Evolutionary conservation across 2,329 filamentous ascomycete species (phyloP).

Genomic region (Iodosphaeria phyllophila): DNA sequence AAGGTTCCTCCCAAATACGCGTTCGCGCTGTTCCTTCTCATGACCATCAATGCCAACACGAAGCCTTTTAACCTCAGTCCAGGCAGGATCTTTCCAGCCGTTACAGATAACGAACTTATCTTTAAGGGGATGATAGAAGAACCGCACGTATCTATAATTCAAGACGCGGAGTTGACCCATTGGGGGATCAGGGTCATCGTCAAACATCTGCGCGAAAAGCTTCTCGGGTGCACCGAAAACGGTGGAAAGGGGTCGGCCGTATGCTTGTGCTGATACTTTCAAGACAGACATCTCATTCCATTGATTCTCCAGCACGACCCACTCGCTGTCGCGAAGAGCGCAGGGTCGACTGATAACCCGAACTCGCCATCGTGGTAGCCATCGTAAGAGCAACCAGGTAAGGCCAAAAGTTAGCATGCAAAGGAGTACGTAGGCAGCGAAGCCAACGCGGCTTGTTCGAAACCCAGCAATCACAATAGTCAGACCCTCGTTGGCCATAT

Average conservation of each 20-base stretch:
- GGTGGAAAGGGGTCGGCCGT: conserved; percentile 36
- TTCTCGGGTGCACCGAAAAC: conserved; percentile 53
- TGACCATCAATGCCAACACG: conserved; percentile 72
- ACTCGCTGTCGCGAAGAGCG: conserved; percentile 57
- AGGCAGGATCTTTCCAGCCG: conserved; percentile 86
- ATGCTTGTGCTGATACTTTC: conserved; percentile 34
- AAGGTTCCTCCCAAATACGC: conserved; percentile 75
- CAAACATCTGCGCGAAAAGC: conserved; percentile 29
- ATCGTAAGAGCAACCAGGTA: conserved; percentile 70
- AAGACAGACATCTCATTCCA: conserved; percentile 86
- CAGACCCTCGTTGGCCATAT: conserved; percentile 83
- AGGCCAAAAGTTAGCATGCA: conserved; percentile 59
- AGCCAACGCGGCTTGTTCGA: conserved; percentile 54
- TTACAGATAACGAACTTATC: conserved; percentile 77
- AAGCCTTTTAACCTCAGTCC: conserved; percentile 60
- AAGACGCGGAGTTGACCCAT: conserved; percentile 57
- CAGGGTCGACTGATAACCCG: conserved; percentile 50
- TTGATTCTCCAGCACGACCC: conserved; percentile 95
- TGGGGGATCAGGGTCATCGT: conserved; percentile 60
- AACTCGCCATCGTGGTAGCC: conserved; percentile 79
- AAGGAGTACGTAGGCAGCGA: conserved; percentile 46
- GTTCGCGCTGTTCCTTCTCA: conserved; percentile 64
- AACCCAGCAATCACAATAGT: conserved; percentile 91
- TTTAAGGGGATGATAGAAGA: conserved; percentile 75
- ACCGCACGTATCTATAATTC: conserved; percentile 86